Percentiles rank a stretch among this genome's conserved stretches.
phyloP scores from a whole-genome alignment of 495 filamentous ascomycete species.

The Hapsidospora chrysogenum region DNA sequence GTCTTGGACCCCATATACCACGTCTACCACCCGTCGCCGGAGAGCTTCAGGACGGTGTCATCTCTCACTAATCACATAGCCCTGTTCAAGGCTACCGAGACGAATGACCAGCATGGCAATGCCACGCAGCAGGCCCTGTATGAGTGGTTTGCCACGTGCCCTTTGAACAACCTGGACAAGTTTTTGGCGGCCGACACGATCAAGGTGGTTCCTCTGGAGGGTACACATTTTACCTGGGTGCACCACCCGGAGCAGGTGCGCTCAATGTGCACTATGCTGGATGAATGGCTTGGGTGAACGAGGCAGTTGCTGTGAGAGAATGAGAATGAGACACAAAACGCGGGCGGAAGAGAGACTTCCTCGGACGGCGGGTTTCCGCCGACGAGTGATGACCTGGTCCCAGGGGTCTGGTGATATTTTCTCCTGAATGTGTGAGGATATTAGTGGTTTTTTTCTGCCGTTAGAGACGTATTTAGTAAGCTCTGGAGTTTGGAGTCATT shows the following conservation, averaged over 20 bases:
- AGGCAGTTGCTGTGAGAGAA: too few species aligned
- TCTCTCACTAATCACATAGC: not conserved
- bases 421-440: too few species aligned
- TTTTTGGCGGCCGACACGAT: not conserved
- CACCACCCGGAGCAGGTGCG: not conserved
- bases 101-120: not conserved
- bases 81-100: not conserved
- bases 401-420: too few species aligned
- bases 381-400: too few species aligned
- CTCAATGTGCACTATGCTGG: not conserved
- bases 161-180: not conserved
- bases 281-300: too few species aligned
- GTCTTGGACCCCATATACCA: not conserved
- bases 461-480: too few species aligned
- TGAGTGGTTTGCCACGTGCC: not conserved
- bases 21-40: not conserved
- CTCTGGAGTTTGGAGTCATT: too few species aligned
- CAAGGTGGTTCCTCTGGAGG: not conserved
- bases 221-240: not conserved
- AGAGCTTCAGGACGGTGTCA: not conserved
- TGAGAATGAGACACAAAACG: too few species aligned
- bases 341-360: too few species aligned
- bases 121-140: not conserved
- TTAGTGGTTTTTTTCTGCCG: too few species aligned
- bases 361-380: too few species aligned